phyloP scores from a whole-genome alignment of 768 basidiomycete species.

The Favolaschia claudopus region DNA sequence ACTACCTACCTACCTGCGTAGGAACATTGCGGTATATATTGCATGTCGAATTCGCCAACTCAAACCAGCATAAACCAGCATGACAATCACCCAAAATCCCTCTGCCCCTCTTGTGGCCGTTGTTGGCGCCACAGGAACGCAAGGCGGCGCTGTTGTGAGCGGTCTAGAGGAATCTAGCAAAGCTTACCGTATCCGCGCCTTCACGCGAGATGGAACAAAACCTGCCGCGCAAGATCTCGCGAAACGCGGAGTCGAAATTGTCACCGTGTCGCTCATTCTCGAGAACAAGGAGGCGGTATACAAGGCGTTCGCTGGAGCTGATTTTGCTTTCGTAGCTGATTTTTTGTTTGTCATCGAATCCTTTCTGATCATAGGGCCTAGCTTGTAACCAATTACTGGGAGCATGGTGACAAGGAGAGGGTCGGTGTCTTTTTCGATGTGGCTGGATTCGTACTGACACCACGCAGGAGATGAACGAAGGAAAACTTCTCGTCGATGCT shows the following conservation, averaged over 20 bases:
- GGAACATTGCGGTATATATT: too few relatives aligned
- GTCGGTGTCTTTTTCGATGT: not conserved
- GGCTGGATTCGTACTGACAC: not conserved
- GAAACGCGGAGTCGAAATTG: not conserved
- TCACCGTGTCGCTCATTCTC: not conserved
- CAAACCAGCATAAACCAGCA: too few relatives aligned
- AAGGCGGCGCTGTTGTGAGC: conserved; percentile 11
- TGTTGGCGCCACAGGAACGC: conserved; percentile 12
- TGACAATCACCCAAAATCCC: conserved; percentile 4
- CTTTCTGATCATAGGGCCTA: not conserved
- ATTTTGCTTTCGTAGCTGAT: conserved; percentile 8
- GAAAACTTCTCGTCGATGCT: conserved; percentile 14
- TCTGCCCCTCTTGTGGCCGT: conserved; percentile 13
- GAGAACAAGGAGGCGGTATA: conserved; percentile 6
- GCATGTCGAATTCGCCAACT: too few relatives aligned
- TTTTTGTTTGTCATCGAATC: not conserved
- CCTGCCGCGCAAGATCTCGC: not conserved
- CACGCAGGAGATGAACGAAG: conserved; percentile 9
- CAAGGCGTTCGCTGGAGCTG: conserved; percentile 7
- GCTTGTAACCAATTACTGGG: conserved; percentile 16
- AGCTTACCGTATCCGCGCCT: conserved; percentile 8
- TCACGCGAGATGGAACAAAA: conserved; percentile 7
- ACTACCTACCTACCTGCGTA: too few relatives aligned
- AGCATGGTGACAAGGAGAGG: conserved; percentile 2
- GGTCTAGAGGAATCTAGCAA: conserved; percentile 11